Evolutionary conservation across 1,284 basidiomycete species (phyloP).

Genomic region (Peniophora sp.): DNA sequence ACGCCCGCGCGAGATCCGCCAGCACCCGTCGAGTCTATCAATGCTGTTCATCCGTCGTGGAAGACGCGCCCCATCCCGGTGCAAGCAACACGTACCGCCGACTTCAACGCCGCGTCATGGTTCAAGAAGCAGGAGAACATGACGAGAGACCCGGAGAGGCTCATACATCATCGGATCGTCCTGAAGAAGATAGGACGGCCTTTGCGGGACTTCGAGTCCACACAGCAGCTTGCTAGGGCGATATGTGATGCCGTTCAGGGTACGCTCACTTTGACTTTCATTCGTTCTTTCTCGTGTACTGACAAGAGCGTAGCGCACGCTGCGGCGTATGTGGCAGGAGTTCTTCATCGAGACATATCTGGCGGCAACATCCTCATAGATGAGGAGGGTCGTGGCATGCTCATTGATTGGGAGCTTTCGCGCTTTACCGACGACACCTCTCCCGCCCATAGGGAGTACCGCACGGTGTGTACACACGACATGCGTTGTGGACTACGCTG

Average conservation of each 20-base stretch:
- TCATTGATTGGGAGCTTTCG: background rate
- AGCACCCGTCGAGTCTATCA: too few species aligned
- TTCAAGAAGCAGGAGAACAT: background rate
- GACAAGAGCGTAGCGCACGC: background rate
- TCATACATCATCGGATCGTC: background rate
- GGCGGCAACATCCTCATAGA: background rate
- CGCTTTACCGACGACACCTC: background rate
- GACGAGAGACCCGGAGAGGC: too few species aligned
- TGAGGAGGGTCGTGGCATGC: background rate
- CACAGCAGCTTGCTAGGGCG: background rate
- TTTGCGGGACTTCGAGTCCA: background rate
- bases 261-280: background rate
- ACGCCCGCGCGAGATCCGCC: background rate
- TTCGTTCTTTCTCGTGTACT: background rate
- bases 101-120: background rate
- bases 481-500: background rate
- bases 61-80: background rate
- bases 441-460: background rate
- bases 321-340: background rate
- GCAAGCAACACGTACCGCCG: background rate
- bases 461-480: background rate
- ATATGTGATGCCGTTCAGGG: background rate
- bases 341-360: background rate
- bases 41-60: background rate
- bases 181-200: background rate